Evolutionary conservation across 2,329 filamentous ascomycete species (phyloP).

Genomic region (Cladosporium sp.): DNA sequence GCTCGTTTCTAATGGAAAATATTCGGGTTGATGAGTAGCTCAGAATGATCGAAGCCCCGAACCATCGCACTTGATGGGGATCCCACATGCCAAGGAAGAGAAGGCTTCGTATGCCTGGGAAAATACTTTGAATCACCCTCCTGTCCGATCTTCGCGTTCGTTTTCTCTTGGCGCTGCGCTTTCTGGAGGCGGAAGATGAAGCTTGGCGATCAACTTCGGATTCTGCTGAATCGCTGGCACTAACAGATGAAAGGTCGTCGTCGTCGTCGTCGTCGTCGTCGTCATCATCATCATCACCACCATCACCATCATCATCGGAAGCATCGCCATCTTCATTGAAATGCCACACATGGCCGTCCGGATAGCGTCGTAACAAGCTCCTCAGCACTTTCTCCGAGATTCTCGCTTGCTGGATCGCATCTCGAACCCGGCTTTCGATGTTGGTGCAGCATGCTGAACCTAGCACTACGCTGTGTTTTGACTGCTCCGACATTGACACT

Average conservation of each 20-base stretch:
- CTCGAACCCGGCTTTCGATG: neutral
- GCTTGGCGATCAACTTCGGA: neutral
- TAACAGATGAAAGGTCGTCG: neutral
- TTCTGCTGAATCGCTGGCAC: neutral
- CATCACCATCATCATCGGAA: conserved; percentile 5
- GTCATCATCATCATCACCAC: neutral
- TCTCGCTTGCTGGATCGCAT: neutral
- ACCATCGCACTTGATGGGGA: conserved; percentile 34
- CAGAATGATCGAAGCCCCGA: conserved; percentile 36
- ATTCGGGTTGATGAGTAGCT: conserved; percentile 43
- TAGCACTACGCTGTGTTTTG: neutral
- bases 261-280: neutral
- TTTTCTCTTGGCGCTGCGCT: neutral
- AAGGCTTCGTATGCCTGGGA: conserved; percentile 46
- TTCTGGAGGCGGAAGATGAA: neutral
- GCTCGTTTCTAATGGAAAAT: conserved; percentile 37
- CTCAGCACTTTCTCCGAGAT: conserved; percentile 19
- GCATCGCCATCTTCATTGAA: conserved; percentile 17
- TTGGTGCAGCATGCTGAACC: neutral
- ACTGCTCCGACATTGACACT: neutral
- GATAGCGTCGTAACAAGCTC: conserved; percentile 21
- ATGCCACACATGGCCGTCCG: conserved; percentile 24
- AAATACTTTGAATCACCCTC: conserved; percentile 30
- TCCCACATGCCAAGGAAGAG: conserved; percentile 53
- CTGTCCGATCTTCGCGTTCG: conserved; percentile 14